Base-by-base conservation (phyloP, 306 rosid species). In the Luffa aegyptiaca region DNA sequence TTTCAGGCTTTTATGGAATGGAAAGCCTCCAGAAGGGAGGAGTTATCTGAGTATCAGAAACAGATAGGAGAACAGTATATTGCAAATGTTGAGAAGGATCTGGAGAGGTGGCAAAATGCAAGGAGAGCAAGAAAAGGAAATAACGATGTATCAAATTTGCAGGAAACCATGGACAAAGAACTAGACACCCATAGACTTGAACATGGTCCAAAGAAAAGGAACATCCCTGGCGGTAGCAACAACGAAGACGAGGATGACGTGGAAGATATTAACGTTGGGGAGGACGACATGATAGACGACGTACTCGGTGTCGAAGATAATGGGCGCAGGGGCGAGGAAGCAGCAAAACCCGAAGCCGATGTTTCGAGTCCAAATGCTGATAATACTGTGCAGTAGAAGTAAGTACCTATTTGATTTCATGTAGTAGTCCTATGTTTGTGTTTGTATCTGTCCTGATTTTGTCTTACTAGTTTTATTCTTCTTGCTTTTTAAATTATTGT, bases 81-180 rank as follows among this genome's bases (percentile, higher is more conserved):
- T 81, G 92, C 93, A 42, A 96, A 91, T 84, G 97, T 93, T 37
- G 98, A 96, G 79, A 95, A 93, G 88, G 98, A 96, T 13, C 83
- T 96, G 81, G 98, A 93, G 82, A 93, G 96, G 85, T 95, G 99
- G 99, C 96, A 95, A 80, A 95, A 90, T 80, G 96, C 96, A 42
- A 88, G 97, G 75, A 95, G 88, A 41, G 83, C 91, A 68, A 90
- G 92, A 84, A 93, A 91, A 75, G 88, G 57, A 64, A 90, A 83
- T 77, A 86, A 86, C 64, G 93, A 90, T 61, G 66, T 64, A n/a
- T 87, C 88, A 80, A 88, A 93, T 88, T 88, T 96, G 81, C 99
- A 96, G 85, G 98, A 96, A 86, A 96, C 97, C 53, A 96, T 96
- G 99, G 99, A 96, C 91, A 89, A 92, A 88, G 99, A 95, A 81